Evolutionary conservation across 768 basidiomycete genomes (phyloP), one percentile per base, ranked within the genome.

Genomic region (Stropharia rugosoannulata): DNA sequence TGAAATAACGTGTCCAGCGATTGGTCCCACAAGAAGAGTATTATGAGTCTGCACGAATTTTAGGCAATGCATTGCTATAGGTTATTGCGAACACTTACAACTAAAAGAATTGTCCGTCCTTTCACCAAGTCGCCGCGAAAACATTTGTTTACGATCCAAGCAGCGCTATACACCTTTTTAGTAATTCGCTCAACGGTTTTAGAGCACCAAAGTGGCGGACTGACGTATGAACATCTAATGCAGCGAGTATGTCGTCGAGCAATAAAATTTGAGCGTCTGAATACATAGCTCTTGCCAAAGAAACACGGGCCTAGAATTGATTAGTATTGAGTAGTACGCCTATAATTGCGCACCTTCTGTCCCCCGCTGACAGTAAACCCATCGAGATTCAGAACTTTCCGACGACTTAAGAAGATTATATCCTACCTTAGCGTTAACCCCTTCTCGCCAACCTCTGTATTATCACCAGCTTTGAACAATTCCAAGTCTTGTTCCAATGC

Each of bases 61-160:
- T 42, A 42, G 16, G 29, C 46, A 25, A 13, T 36, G 49, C 37
- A 49, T 16, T 13, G 8, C 40, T 27, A 44, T 7, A 9, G 50
- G 11, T n/a, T 52, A 45, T 27, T 16, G 13, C 2, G 61, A 22
- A 25, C 4, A 66, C 75, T 50, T 58, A 82, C 82, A 27, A 95
- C 93, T 36, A 97, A 78, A 39, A 96, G 79, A 50, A 95, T 74
- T 0, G 95, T 95, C 50, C 93, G 80, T 9, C 81, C 83, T 22
- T 75, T 70, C 63, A 92, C 77, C 44, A 95, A 72, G 36, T 87
- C 84, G 13, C 94, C 93, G 55, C 79, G 77, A 39, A 97, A 76
- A 62, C 90, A 93, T 45, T 90, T 76, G 19, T 82, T 75, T 62
- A 85, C 86, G 41, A 97, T 81, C 71, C 91, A 90, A 56, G 87